phyloP scores from a whole-genome alignment of 371 early-diverging fungal species.

The Mucor circinelloides region DNA sequence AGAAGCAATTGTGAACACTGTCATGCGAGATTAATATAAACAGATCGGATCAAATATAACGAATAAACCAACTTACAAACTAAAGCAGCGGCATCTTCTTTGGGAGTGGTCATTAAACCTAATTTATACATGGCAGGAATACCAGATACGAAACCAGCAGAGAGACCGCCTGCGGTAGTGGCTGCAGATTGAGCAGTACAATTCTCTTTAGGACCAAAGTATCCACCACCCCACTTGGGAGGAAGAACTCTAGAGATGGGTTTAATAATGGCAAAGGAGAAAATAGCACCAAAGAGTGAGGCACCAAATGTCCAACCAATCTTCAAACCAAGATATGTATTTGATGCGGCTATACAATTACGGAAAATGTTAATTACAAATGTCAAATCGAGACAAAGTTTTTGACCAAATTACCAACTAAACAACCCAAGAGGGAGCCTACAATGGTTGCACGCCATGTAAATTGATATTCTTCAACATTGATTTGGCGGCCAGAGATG shows the following conservation, averaged over 20 bases:
- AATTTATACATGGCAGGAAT: conserved; percentile 76
- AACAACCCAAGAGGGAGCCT: conserved; percentile 68
- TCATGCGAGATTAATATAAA: not conserved
- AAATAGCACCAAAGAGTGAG: conserved; percentile 70
- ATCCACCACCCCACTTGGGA: conserved; percentile 54
- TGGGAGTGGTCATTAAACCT: conserved; percentile 54
- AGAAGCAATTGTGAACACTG: conserved; percentile 57
- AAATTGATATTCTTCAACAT: conserved; percentile 46
- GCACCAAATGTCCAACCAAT: conserved; percentile 78
- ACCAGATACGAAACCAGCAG: conserved; percentile 68
- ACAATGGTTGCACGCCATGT: conserved; percentile 69
- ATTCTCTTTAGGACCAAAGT: conserved; percentile 75
- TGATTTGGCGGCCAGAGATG: not conserved
- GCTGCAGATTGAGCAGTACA: conserved; percentile 72
- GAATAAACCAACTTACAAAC: conserved; percentile 10
- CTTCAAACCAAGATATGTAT: conserved; percentile 74
- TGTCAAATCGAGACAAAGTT: not conserved
- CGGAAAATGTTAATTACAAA: conserved; percentile 15
- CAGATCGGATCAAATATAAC: conserved; percentile 7
- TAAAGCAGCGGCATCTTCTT: conserved; percentile 55
- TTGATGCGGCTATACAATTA: conserved; percentile 62
- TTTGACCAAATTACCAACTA: conserved; percentile 45
- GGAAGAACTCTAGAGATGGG: conserved; percentile 57
- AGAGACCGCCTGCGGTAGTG: conserved; percentile 74
- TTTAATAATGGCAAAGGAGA: conserved; percentile 70